Evolutionary conservation across 352 stramenopile genomes (phyloP), one percentile per base, ranked within the genome.

Genomic region (Globisporangium echinulatum): DNA sequence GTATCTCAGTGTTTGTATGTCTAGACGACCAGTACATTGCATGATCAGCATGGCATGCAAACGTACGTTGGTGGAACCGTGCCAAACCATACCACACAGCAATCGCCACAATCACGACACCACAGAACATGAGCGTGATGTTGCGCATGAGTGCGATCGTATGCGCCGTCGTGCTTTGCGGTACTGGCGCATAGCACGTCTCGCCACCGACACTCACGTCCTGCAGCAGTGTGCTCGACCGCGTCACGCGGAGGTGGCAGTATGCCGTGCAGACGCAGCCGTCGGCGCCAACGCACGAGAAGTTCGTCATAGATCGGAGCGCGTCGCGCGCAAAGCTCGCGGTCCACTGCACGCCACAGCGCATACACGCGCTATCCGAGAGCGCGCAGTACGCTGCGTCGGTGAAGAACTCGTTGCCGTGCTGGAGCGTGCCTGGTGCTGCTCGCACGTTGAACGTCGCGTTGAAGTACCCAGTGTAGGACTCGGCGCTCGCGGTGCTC

Each of bases 261-360:
- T 61, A 58, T 0, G 68, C 63, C 4, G 79, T 59, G 38, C 75
- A 84, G 19, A 84, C 68, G 64, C 75, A 84, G 46, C 68, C 72
- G 2, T 48, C 61, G 2, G 49, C 42, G 2, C 75, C 75, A 6
- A 72, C 52, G 52, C 75, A 81, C 39, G 64, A 74, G 6, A 64
- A 70, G 17, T 48, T 59, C 15, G 15, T 50, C n/a, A n/a, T 17
- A 11, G 52, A 56, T 0, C 52, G 53, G 15, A 63, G 43, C 10
- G 54, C 55, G 38, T 58, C 66, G 47, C 59, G 65, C n/a, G 38
- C 13, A 40, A 59, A 66, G 17, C 9, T 37, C 17, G 11, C 14
- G 14, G 46, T 3, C 72, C 72, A 82, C 25, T 61, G 48, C 7
- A 54, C 37, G 8, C 10, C 59, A 44, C 65, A 78, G 11, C 52